phyloP scores from a whole-genome alignment of 352 stramenopile genomes.

The Phytophthora citrophthora region DNA sequence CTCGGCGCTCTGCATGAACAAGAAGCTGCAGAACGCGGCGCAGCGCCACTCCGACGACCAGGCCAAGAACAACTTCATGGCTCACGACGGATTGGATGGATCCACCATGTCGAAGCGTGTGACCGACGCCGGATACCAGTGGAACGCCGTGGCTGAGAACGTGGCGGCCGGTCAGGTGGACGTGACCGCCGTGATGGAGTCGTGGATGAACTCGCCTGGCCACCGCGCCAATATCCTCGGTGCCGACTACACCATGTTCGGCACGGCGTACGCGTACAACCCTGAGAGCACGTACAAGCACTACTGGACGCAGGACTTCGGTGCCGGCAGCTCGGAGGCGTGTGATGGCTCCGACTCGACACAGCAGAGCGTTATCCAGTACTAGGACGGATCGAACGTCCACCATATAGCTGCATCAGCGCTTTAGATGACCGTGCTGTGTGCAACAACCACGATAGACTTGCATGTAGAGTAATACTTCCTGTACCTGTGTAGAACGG shows the following conservation, averaged over 20 bases:
- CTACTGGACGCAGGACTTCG: conserved; percentile 67
- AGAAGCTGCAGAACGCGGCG: conserved; percentile 30
- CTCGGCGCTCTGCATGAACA: conserved; percentile 41
- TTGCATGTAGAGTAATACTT: neutral
- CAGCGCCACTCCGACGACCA: conserved; percentile 41
- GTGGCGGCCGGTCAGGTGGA: conserved; percentile 35
- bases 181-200: conserved; percentile 33
- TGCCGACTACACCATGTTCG: conserved; percentile 40
- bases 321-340: conserved; percentile 20
- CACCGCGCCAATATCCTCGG: conserved; percentile 35
- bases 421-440: neutral
- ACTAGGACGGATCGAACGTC: conserved; percentile 14
- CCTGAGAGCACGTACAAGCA: conserved; percentile 26
- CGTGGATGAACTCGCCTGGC: conserved; percentile 33
- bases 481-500: neutral
- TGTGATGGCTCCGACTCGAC: conserved; percentile 27
- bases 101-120: conserved; percentile 44
- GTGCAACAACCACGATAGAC: neutral
- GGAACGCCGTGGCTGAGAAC: conserved; percentile 40
- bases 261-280: conserved; percentile 38
- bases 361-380: neutral
- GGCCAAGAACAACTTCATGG: conserved; percentile 48
- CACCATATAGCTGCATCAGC: neutral
- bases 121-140: conserved; percentile 45
- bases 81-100: conserved; percentile 43